Evolutionary conservation across 805 yeast species (phyloP).

Genomic region (Saturnispora bothae): DNA sequence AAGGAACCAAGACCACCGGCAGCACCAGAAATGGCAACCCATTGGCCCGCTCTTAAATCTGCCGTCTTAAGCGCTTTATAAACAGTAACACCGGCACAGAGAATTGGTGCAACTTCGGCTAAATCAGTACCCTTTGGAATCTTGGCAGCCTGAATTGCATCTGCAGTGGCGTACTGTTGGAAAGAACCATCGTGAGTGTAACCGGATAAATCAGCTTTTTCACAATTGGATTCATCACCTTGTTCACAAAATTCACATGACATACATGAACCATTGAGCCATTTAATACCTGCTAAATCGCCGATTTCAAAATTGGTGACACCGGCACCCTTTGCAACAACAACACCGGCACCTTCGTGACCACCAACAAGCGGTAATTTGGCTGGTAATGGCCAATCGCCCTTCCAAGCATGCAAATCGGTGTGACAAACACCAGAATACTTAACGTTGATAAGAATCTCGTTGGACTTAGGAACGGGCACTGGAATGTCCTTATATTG

Average conservation of each 20-base stretch:
- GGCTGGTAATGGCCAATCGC: constrained; percentile 56
- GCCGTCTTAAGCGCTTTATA: constrained; percentile 45
- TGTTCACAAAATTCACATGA: constrained; percentile 53
- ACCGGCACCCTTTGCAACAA: constrained; percentile 50
- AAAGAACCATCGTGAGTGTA: constrained; percentile 60
- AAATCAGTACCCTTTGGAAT: constrained; percentile 37
- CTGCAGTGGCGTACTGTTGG: constrained; percentile 46
- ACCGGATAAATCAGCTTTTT: constrained; percentile 60
- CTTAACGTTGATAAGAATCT: constrained; percentile 54
- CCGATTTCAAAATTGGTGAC: constrained; percentile 54
- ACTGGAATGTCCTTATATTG: constrained; percentile 67
- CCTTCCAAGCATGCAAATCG: constrained; percentile 66
- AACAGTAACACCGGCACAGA: constrained; percentile 46
- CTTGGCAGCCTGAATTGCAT: constrained; percentile 40
- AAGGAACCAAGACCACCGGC: constrained; percentile 44
- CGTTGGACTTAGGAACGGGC: constrained; percentile 53
- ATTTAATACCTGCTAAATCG: constrained; percentile 57
- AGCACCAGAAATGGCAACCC: constrained; percentile 44
- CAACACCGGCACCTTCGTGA: constrained; percentile 67
- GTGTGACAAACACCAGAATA: constrained; percentile 72
- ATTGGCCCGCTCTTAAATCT: constrained; percentile 35
- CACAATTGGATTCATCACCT: constrained; percentile 55
- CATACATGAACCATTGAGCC: constrained; percentile 62
- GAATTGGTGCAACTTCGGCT: constrained; percentile 38
- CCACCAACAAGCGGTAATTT: constrained; percentile 59